A percentile compares a stretch with the other conserved stretches of the same genome.
Conservation (phyloP, 2,329 filamentous ascomycete species). For the Venturia oleaginea region DNA sequence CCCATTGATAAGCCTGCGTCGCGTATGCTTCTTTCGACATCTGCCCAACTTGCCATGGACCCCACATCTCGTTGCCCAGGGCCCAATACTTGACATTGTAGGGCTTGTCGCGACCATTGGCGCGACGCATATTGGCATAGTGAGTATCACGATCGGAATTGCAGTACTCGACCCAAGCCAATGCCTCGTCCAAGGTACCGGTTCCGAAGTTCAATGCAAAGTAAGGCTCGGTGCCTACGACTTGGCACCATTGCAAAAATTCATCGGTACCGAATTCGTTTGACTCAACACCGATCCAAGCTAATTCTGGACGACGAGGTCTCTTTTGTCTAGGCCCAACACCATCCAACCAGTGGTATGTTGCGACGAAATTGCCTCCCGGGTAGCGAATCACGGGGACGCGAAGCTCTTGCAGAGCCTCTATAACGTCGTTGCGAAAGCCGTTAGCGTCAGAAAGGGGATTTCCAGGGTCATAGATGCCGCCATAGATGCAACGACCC, state of each 20-base stretch:
- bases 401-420: slow-evolving; percentile 62
- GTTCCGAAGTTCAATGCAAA: slow-evolving; percentile 76
- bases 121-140: slow-evolving; percentile 70
- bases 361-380: slow-evolving; percentile 76
- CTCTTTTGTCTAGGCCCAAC: slow-evolving; percentile 64
- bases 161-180: slow-evolving; percentile 81
- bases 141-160: slow-evolving; percentile 69
- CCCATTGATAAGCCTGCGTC: slow-evolving; percentile 61
- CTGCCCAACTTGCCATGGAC: slow-evolving; percentile 58
- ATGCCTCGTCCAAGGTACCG: slow-evolving; percentile 44
- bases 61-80: slow-evolving; percentile 57
- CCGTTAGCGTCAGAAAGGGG: slow-evolving; percentile 64
- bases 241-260: slow-evolving; percentile 72
- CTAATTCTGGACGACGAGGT: slow-evolving; percentile 60
- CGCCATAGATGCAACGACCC: slow-evolving; percentile 81
- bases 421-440: slow-evolving; percentile 71
- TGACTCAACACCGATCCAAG: slow-evolving; percentile 67
- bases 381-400: slow-evolving; percentile 73
- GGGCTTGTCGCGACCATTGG: slow-evolving; percentile 66
- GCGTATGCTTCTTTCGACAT: slow-evolving; percentile 62
- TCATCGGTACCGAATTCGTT: slow-evolving; percentile 81
- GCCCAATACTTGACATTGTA: slow-evolving; percentile 46
- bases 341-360: slow-evolving; percentile 78
- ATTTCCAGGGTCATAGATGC: slow-evolving; percentile 71
- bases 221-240: slow-evolving; percentile 68